These are phyloP conservation scores for Artemisia argyi DNA, from an alignment of 129 eudicot genomes.

Conservation along the genomic window DNA sequence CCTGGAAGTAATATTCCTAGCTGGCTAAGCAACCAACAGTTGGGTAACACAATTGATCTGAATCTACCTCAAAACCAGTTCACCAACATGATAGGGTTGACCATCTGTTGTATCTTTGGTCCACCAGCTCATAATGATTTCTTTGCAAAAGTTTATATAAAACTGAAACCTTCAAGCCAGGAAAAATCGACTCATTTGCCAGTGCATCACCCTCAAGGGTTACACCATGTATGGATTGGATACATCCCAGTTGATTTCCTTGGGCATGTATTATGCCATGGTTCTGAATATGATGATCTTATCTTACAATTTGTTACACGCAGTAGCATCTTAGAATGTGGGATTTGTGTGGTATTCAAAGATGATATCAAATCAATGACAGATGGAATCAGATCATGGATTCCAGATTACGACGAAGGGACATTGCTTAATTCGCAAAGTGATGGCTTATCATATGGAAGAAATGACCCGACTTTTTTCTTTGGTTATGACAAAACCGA, in stretches of 20 bases:
- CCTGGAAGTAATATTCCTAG: conserved; percentile 8
- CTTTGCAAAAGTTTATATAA: too few relatives aligned
- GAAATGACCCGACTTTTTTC: too few relatives aligned
- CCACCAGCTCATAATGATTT: not conserved
- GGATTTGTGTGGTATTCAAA: conserved; percentile 3
- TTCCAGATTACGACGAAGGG: not conserved
- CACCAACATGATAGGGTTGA: conserved; percentile 2
- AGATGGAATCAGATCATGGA: not conserved
- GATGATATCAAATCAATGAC: not conserved
- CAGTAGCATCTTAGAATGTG: not conserved
- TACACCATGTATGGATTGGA: conserved; percentile 1
- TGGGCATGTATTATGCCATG: not conserved
- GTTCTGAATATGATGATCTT: not conserved
- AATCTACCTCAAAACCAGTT: not conserved
- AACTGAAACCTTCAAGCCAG: not conserved
- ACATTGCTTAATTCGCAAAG: too few relatives aligned
- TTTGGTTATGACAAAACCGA: too few relatives aligned
- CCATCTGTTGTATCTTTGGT: conserved; percentile 1
- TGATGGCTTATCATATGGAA: too few relatives aligned
- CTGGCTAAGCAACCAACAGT: not conserved
- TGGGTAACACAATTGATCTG: not conserved
- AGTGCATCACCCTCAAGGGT: not conserved
- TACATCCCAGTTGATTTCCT: not conserved
- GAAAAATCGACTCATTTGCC: not conserved
- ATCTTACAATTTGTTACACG: not conserved